Conservation (phyloP, 1,284 basidiomycete genomes). For the Pseudozyma thailandica region DNA sequence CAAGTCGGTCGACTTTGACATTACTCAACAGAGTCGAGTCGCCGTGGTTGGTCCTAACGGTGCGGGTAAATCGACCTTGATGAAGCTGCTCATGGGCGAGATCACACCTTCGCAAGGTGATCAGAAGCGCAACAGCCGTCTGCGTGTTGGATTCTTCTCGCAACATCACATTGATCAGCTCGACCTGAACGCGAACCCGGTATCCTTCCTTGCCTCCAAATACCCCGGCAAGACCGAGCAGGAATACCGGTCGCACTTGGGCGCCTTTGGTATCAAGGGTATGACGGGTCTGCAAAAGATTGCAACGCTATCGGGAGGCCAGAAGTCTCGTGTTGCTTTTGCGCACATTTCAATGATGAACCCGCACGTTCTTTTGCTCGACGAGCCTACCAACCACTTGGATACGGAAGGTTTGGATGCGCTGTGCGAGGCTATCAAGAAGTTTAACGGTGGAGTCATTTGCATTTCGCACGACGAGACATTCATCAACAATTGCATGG, state of each 20-base stretch:
- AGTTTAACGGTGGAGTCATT: constrained; percentile 89
- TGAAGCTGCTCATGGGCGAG: constrained; percentile 94
- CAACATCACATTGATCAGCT: constrained; percentile 98
- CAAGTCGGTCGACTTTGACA: constrained; percentile 85
- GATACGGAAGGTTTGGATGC: constrained; percentile 92
- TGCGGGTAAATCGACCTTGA: constrained; percentile 80
- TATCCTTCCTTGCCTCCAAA: constrained; percentile 88
- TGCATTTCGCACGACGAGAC: constrained; percentile 64
- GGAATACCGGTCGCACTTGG: constrained; percentile 92
- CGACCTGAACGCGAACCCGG: constrained; percentile 83
- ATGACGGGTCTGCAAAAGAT: constrained; percentile 89
- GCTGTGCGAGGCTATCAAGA: constrained; percentile 84
- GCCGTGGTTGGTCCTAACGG: constrained; percentile 66
- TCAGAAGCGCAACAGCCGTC: constrained; percentile 86
- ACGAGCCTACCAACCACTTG: constrained; percentile 98
- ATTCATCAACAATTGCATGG: constrained; percentile 61
- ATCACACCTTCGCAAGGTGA: constrained; percentile 82
- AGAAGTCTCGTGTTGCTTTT: constrained; percentile 96
- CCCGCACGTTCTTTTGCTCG: constrained; percentile 95
- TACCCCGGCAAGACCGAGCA: constrained; percentile 96
- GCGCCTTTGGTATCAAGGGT: constrained; percentile 98
- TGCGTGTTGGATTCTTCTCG: constrained; percentile 72
- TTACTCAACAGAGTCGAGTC: constrained; percentile 60
- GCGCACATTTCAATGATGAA: constrained; percentile 86
- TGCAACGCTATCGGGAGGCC: constrained; percentile 79